Evolutionary conservation across 805 yeast genomes (phyloP), one percentile per base, ranked within the genome.

Genomic region (Groenewaldozyma tartarivorans): DNA sequence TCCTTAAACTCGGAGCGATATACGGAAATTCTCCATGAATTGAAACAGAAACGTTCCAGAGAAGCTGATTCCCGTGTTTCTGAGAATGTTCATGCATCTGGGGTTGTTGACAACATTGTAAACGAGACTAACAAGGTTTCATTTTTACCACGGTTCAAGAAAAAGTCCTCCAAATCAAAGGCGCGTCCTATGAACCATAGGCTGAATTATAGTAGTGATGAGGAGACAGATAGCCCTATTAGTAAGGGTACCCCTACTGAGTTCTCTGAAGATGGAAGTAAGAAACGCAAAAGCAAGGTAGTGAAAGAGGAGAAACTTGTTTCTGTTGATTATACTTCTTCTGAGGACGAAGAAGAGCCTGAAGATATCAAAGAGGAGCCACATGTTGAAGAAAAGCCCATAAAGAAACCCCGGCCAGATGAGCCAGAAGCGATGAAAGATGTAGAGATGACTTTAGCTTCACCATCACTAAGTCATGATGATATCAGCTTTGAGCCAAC

Each of bases 1-100:
- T 60, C 71, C 16, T 64, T 86, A 48, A 71, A 74, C 42, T 78
- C 77, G 31, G 73, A 41, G 5, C 38, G 52, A 15, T 51, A 48
- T 26, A 29, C 21, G 13, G 29, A 22, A 38, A 40, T 15, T 21
- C 45, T 16, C 33, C 19, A 33, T 31, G 17, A 17, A 33, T 38
- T 7, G 29, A 31, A 27, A 29, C 4, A 17, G 17, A n/a, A 16
- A 22, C 31, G 16, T 27, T 7, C n/a, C 15, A 7, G n/a, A n/a
- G 20, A 30, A 30, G 27, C 37, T 13, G 20, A 27, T 29, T 31
- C 38, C 40, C 33, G 16, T 27, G 13, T 16, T 20, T 11, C 7
- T 15, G 30, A 31, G 22, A 22, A 35, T 9, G 34, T 24, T 9
- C 17, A 34, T 32, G 27, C 41, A 13, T 20, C 22, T 2, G 27